Evolutionary conservation across 1,284 basidiomycete genomes (phyloP).

Genomic region (Fomitopsis betulina): DNA sequence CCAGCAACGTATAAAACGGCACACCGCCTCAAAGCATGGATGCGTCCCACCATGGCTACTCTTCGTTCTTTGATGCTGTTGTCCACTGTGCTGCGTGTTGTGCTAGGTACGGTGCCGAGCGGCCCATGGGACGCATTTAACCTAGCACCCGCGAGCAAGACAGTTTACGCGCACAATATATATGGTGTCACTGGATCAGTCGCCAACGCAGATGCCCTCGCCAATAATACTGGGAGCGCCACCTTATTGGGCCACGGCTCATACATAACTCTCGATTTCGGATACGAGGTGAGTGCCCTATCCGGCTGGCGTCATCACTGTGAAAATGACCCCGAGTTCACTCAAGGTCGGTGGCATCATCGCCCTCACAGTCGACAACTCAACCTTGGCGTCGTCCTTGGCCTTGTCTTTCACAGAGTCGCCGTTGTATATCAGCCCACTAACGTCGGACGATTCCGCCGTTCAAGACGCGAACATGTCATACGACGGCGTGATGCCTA

Average conservation of each 20-base stretch:
- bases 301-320: too few relatives aligned
- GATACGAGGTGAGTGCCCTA: constrained; percentile 2
- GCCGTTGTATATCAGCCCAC: constrained; percentile 39
- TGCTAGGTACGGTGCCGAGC: background rate
- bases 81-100: background rate
- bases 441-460: constrained; percentile 40
- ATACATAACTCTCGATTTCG: constrained; percentile 6
- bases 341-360: constrained; percentile 25
- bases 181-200: background rate
- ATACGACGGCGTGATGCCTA: constrained; percentile 43
- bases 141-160: constrained; percentile 5
- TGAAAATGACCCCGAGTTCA: background rate
- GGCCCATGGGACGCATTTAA: constrained; percentile 8
- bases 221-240: background rate
- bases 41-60: background rate
- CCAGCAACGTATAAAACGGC: background rate
- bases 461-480: constrained; percentile 27
- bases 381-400: constrained; percentile 29
- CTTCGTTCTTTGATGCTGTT: background rate
- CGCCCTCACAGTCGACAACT: constrained; percentile 32
- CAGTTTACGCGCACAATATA: background rate
- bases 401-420: constrained; percentile 48
- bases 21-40: background rate
- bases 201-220: background rate
- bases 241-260: constrained; percentile 2